Percentiles rank a stretch among this genome's conserved stretches.
Evolutionary conservation across 2,329 filamentous ascomycete species (phyloP).

Genomic region (Chrysoporthe austroafricana): DNA sequence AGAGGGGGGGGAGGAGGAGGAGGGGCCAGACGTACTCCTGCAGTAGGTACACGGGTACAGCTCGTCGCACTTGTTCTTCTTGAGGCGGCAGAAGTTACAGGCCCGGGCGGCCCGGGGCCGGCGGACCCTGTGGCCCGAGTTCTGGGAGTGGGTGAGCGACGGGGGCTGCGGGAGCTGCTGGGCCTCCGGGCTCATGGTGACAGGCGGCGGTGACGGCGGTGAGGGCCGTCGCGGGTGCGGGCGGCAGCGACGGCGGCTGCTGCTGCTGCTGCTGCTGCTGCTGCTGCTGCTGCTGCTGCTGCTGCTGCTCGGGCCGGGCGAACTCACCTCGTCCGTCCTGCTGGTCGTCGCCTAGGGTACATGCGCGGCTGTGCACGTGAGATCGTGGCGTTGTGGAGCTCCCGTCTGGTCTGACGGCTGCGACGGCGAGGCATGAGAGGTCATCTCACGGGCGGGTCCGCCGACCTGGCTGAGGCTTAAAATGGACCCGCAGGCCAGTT

Average conservation of each 20-base stretch:
- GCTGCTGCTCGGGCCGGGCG: background rate
- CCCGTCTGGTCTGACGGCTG: too few relatives aligned
- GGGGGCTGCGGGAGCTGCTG: background rate
- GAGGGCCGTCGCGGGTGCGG: background rate
- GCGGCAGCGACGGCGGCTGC: background rate
- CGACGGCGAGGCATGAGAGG: too few relatives aligned
- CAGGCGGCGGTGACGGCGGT: background rate
- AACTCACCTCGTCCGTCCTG: background rate
- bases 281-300: background rate
- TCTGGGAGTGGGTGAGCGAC: slow-evolving; percentile 18
- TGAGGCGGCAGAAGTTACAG: slow-evolving; percentile 49
- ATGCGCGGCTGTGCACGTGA: background rate
- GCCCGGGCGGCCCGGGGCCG: slow-evolving; percentile 48
- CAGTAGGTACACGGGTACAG: slow-evolving; percentile 44
- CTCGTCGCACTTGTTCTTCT: slow-evolving; percentile 55
- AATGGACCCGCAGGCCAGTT: background rate
- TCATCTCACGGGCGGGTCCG: too few relatives aligned
- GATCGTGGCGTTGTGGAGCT: background rate
- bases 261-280: background rate
- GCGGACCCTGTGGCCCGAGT: slow-evolving; percentile 28
- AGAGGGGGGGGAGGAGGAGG: too few relatives aligned
- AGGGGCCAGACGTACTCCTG: slow-evolving; percentile 41
- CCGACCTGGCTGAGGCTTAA: slow-evolving; percentile 6
- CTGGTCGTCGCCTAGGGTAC: background rate
- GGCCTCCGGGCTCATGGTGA: slow-evolving; percentile 11